Percentiles rank a stretch among this genome's conserved stretches.
phyloP scores from a whole-genome alignment of 768 basidiomycete genomes.

The Russula lepida region DNA sequence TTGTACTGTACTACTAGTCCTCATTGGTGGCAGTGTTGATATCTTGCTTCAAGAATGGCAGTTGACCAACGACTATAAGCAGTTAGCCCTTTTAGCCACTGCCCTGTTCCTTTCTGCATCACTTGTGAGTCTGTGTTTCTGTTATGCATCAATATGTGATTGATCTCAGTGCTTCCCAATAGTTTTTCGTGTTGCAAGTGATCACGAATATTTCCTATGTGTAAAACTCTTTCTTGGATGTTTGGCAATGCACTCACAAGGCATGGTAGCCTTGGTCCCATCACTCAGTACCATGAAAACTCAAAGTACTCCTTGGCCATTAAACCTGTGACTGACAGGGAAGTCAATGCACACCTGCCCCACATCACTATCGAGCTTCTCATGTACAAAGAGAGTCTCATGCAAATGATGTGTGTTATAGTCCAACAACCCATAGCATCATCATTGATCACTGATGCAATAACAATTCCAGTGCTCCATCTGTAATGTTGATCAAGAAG shows the following conservation, averaged over 20 bases:
- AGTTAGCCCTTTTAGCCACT: slow-evolving; percentile 60
- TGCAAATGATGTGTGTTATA: slow-evolving; percentile 65
- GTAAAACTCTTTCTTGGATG: slow-evolving; percentile 33
- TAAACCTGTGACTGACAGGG: slow-evolving; percentile 51
- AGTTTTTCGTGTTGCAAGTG: slow-evolving; percentile 74
- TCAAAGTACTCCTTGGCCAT: slow-evolving; percentile 74
- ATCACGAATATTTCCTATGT: slow-evolving; percentile 55
- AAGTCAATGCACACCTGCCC: slow-evolving; percentile 55
- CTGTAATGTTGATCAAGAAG: slow-evolving; percentile 69
- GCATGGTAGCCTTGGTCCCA: slow-evolving; percentile 56
- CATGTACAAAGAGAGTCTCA: slow-evolving; percentile 80
- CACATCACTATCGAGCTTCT: slow-evolving; percentile 79
- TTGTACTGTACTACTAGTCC: slow-evolving; percentile 39
- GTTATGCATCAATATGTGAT: background rate
- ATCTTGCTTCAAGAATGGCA: slow-evolving; percentile 58
- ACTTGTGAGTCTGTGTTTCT: slow-evolving; percentile 38
- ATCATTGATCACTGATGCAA: background rate
- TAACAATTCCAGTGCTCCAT: slow-evolving; percentile 44
- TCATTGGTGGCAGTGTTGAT: slow-evolving; percentile 52
- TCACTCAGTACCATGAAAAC: slow-evolving; percentile 80
- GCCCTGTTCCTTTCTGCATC: slow-evolving; percentile 66
- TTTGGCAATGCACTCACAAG: background rate
- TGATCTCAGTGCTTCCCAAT: background rate
- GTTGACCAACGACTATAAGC: slow-evolving; percentile 51
- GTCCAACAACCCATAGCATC: too few relatives aligned